Evolutionary conservation across 305 asterid genomes (phyloP).

Genomic region (Fraxinus xanthoxyloides): DNA sequence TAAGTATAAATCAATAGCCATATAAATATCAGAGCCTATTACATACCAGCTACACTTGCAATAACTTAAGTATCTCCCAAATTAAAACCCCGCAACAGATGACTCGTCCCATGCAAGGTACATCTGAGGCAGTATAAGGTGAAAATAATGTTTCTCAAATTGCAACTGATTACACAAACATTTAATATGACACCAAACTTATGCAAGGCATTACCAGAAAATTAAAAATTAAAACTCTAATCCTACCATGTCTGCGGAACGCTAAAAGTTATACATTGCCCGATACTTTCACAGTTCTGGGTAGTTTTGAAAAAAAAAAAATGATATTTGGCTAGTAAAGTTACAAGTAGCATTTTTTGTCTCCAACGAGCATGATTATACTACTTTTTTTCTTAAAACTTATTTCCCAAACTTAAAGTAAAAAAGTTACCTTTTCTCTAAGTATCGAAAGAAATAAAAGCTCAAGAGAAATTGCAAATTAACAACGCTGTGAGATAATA

Average conservation of each 20-base stretch:
- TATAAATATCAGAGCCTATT: background rate
- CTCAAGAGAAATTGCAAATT: background rate
- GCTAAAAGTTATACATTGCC: background rate
- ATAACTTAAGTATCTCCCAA: background rate
- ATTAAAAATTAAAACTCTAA: background rate
- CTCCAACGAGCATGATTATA: background rate
- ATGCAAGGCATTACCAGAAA: background rate
- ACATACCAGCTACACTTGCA: background rate
- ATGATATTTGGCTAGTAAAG: background rate
- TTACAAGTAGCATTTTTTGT: background rate
- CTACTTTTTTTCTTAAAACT: background rate
- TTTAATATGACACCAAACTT: background rate
- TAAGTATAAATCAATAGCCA: background rate
- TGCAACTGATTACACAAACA: background rate
- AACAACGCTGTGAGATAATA: background rate
- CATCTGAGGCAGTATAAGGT: background rate
- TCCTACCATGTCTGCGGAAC: background rate
- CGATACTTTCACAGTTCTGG: background rate
- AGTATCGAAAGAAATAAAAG: background rate
- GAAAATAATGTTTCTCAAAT: background rate
- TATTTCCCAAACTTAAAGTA: background rate
- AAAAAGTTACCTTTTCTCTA: background rate
- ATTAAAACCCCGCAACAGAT: background rate
- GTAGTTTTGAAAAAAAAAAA: background rate
- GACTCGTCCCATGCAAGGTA: background rate